Evolutionary conservation across 208 protist species (phyloP), one percentile per base, ranked within the genome.

Genomic region (Polymyxa betae): DNA sequence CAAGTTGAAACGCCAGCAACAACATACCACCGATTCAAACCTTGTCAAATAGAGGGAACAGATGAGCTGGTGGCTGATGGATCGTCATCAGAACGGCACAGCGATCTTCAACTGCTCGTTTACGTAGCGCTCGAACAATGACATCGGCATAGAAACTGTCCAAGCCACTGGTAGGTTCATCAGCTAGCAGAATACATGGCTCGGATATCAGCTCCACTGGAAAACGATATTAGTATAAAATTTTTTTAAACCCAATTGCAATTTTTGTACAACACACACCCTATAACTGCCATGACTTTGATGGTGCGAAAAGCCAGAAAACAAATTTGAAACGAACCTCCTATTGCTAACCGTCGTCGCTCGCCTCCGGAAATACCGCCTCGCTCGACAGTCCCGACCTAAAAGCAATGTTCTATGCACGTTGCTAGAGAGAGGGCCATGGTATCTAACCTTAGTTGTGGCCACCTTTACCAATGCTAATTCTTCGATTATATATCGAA

Each of bases 141-240:
- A 82, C 35, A 43, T 82, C 72, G 16, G 72, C 72, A 43, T 82
- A 82, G n/a, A 45, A 82, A n/a, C 72, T 82, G n/a, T 82, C 72
- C 5, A 82, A n/a, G 72, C 72, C 72, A n/a, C 72, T 82, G 35
- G 72, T 82, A 20, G 72, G 72, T n/a, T 82, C 72, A n/a, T 82
- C 72, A 20, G 72, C 72, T 43, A 82, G 72, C n/a, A 82, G n/a
- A 35, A 82, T 43, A 20, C 72, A n/a, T 20, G 72, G 72, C 5
- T 82, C 72, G 72, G 72, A 5, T 5, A 82, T n/a, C 72, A 82
- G 72, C n/a, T 82, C 72, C 35, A 82, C 72, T 82, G n/a, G n/a
- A n/a, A n/a, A n/a, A n/a, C n/a, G n/a, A n/a, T n/a, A n/a, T n/a
- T n/a, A n/a, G n/a, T n/a, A n/a, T n/a, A n/a, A n/a, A n/a, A n/a